phyloP scores from a whole-genome alignment of 768 basidiomycete genomes.

The Mycena epipterygia region DNA sequence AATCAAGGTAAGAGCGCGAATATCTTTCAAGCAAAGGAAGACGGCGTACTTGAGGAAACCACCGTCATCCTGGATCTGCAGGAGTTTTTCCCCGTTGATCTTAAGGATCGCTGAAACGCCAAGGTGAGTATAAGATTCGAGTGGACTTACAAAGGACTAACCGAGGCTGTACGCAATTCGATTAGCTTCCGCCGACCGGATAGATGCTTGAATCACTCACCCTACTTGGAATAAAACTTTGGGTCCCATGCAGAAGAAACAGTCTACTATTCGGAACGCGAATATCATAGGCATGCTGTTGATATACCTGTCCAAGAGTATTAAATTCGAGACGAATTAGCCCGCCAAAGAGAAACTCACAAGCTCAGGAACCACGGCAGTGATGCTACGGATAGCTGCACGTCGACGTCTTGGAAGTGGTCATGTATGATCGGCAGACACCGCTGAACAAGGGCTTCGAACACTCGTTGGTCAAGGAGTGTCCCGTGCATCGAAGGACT shows the following conservation, averaged over 20 bases:
- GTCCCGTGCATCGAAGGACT: conserved; percentile 99
- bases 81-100: conserved; percentile 93
- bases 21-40: not conserved
- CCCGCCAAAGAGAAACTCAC: conserved; percentile 60
- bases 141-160: conserved; percentile 47
- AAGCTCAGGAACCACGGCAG: conserved; percentile 98
- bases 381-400: conserved; percentile 96
- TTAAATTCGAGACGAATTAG: not conserved
- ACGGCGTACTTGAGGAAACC: conserved; percentile 88
- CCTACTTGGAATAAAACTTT: conserved; percentile 99
- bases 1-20: not conserved
- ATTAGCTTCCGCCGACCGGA: conserved; percentile 3
- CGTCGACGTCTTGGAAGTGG: conserved; percentile 91
- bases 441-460: conserved; percentile 91
- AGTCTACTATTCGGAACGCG: conserved; percentile 97
- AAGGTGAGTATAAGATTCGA: conserved; percentile 16
- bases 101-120: conserved; percentile 85
- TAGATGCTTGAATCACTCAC: conserved; percentile 59
- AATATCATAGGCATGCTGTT: conserved; percentile 98
- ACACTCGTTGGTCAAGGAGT: conserved; percentile 97
- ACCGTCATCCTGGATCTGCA: conserved; percentile 97
- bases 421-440: conserved; percentile 95
- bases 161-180: conserved; percentile 52
- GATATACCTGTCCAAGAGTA: conserved; percentile 69
- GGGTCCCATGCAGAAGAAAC: conserved; percentile 99